Evolutionary conservation across 2,329 filamentous ascomycete species (phyloP).

Genomic region (Neonectria coccinea): DNA sequence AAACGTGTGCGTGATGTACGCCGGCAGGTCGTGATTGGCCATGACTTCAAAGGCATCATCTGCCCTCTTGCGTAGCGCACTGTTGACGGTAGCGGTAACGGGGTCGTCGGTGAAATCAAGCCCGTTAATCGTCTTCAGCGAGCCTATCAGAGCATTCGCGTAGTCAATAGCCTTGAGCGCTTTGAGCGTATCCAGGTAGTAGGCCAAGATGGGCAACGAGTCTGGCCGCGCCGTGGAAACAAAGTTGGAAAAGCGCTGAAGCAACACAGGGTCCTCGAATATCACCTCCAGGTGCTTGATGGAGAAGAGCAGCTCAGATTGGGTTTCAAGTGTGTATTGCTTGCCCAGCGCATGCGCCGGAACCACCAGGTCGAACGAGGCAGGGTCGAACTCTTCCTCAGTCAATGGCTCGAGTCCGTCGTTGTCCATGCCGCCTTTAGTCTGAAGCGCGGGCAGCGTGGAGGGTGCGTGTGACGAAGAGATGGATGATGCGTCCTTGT

Average conservation of each 20-base stretch:
- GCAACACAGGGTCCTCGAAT: slow-evolving; percentile 71
- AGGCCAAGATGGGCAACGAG: slow-evolving; percentile 74
- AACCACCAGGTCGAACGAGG: slow-evolving; percentile 40
- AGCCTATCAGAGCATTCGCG: slow-evolving; percentile 74
- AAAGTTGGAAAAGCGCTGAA: slow-evolving; percentile 76
- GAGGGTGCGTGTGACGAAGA: slow-evolving; percentile 34
- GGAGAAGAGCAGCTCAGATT: slow-evolving; percentile 75
- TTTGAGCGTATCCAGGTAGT: slow-evolving; percentile 79
- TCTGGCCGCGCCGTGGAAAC: slow-evolving; percentile 68
- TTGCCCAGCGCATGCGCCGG: slow-evolving; percentile 38
- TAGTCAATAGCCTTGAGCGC: slow-evolving; percentile 78
- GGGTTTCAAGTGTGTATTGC: slow-evolving; percentile 69
- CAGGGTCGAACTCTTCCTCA: slow-evolving; percentile 41
- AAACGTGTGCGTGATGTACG: slow-evolving; percentile 77
- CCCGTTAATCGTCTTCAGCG: slow-evolving; percentile 67
- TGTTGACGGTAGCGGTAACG: slow-evolving; percentile 66
- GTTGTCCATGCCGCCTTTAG: slow-evolving; percentile 33
- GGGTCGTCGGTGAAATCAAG: slow-evolving; percentile 65
- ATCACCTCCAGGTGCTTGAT: slow-evolving; percentile 73
- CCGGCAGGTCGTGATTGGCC: slow-evolving; percentile 75
- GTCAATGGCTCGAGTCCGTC: slow-evolving; percentile 38
- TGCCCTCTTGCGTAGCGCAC: slow-evolving; percentile 70
- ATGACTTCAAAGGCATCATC: slow-evolving; percentile 73
- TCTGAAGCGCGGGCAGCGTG: slow-evolving; percentile 35
- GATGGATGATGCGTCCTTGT: slow-evolving; percentile 34